Percentiles rank a stretch among this genome's conserved stretches.
phyloP scores from a whole-genome alignment of 352 stramenopile species.

The Phytophthora idaei region DNA sequence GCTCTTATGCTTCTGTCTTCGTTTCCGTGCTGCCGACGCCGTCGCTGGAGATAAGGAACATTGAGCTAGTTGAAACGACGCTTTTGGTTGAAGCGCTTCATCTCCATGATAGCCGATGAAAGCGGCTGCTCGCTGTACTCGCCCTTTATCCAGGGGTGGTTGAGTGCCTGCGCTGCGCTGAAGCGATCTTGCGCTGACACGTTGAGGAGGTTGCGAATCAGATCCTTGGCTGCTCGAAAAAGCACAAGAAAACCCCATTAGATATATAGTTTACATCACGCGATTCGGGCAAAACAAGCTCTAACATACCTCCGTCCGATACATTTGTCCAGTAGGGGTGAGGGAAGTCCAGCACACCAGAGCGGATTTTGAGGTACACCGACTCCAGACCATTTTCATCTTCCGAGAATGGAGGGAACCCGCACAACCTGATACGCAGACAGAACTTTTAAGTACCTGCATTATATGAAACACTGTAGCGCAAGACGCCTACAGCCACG shows the following conservation, averaged over 20 bases:
- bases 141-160: constrained; percentile 89
- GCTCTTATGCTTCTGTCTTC: constrained; percentile 28
- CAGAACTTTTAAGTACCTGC: constrained; percentile 1
- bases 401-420: constrained; percentile 83
- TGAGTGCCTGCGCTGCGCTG: constrained; percentile 69
- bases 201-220: constrained; percentile 84
- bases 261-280: constrained; percentile 1
- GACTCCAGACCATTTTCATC: constrained; percentile 85
- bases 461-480: neutral
- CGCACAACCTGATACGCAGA: constrained; percentile 59
- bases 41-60: constrained; percentile 33
- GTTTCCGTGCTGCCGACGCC: constrained; percentile 21
- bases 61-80: constrained; percentile 75
- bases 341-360: constrained; percentile 77
- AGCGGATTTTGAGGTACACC: constrained; percentile 87
- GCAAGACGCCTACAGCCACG: constrained; percentile 9
- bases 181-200: constrained; percentile 74
- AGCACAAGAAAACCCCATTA: constrained; percentile 8
- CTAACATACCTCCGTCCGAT: constrained; percentile 63
- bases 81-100: constrained; percentile 92
- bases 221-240: constrained; percentile 62
- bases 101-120: constrained; percentile 83
- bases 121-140: constrained; percentile 83
- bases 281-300: constrained; percentile 6
- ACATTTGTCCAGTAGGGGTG: constrained; percentile 88